phyloP scores from a whole-genome alignment of 2,329 filamentous ascomycete species.

The Botryotinia convoluta region DNA sequence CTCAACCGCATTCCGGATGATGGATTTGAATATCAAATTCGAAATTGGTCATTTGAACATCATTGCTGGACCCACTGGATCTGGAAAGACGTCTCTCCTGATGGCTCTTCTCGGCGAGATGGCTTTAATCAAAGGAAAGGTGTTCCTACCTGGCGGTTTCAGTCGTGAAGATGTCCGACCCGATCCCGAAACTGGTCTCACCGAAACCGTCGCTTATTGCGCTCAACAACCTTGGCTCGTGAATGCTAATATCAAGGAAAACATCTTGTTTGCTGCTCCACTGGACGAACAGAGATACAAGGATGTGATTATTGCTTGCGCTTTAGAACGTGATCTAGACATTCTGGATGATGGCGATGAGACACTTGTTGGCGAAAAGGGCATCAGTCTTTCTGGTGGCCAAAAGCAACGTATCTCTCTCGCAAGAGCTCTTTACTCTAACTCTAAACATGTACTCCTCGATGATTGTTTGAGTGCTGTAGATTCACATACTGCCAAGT shows the following conservation, averaged over 20 bases:
- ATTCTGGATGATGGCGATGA: constrained; percentile 91
- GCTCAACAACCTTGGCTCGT: constrained; percentile 96
- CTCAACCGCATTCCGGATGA: constrained; percentile 74
- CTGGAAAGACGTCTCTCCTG: constrained; percentile 90
- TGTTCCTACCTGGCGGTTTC: constrained; percentile 74
- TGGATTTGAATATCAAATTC: constrained; percentile 82
- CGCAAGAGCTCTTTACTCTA: constrained; percentile 95
- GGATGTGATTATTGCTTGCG: constrained; percentile 86
- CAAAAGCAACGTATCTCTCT: constrained; percentile 97
- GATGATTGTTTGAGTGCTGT: constrained; percentile 97
- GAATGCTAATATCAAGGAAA: constrained; percentile 92
- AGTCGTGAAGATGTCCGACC: constrained; percentile 81
- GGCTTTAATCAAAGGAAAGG: constrained; percentile 75
- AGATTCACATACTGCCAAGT: constrained; percentile 95
- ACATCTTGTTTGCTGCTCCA: constrained; percentile 85
- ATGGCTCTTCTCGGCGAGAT: constrained; percentile 98
- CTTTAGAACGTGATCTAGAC: constrained; percentile 83
- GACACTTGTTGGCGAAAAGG: constrained; percentile 94
- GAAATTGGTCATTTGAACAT: constrained; percentile 84
- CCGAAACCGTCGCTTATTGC: constrained; percentile 92
- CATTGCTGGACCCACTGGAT: constrained; percentile 88
- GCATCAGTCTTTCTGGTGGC: constrained; percentile 91
- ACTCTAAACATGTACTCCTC: constrained; percentile 83
- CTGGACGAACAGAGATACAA: constrained; percentile 81
- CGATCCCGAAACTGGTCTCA: constrained; percentile 80